Conservation (phyloP, 2,329 filamentous ascomycete species). For the Ascochyta fabae region DNA sequence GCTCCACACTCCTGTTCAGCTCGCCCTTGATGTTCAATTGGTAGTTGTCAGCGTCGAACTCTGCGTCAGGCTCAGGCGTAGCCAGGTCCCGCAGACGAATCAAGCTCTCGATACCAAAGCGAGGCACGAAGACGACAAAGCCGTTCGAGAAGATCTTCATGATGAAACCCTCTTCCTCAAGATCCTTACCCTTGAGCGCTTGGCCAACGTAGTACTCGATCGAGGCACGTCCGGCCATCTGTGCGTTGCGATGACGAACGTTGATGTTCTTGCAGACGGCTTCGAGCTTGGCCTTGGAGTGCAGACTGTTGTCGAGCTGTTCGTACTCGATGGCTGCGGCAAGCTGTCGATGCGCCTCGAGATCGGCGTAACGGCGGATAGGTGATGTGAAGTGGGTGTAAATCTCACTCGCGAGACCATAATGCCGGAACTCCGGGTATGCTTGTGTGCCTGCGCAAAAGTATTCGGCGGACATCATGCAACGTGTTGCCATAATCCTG, state of each 20-base stretch:
- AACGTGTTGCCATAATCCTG: conserved; percentile 95
- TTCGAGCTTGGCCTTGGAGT: conserved; percentile 84
- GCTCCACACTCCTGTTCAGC: conserved; percentile 69
- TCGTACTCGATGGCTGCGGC: conserved; percentile 96
- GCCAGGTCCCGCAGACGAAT: conserved; percentile 86
- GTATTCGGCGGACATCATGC: conserved; percentile 99
- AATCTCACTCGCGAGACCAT: conserved; percentile 93
- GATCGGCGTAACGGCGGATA: conserved; percentile 96
- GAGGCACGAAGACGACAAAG: conserved; percentile 92
- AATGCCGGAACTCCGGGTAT: conserved; percentile 94
- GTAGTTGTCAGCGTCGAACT: conserved; percentile 87
- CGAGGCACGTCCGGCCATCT: conserved; percentile 90
- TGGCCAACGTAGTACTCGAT: conserved; percentile 99
- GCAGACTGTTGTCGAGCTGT: conserved; percentile 78
- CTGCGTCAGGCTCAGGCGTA: conserved; percentile 75
- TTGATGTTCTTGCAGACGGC: conserved; percentile 99
- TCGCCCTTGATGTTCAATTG: conserved; percentile 67
- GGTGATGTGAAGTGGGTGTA: conserved; percentile 99
- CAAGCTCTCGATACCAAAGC: conserved; percentile 93
- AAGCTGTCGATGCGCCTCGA: conserved; percentile 91
- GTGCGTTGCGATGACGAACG: conserved; percentile 93
- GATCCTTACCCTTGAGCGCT: conserved; percentile 77
- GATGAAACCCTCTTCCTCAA: conserved; percentile 90
- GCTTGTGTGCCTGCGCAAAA: conserved; percentile 94
- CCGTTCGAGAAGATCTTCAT: conserved; percentile 98